phyloP scores from a whole-genome alignment of 768 basidiomycete species.

The Kwoniella mangroviensis region DNA sequence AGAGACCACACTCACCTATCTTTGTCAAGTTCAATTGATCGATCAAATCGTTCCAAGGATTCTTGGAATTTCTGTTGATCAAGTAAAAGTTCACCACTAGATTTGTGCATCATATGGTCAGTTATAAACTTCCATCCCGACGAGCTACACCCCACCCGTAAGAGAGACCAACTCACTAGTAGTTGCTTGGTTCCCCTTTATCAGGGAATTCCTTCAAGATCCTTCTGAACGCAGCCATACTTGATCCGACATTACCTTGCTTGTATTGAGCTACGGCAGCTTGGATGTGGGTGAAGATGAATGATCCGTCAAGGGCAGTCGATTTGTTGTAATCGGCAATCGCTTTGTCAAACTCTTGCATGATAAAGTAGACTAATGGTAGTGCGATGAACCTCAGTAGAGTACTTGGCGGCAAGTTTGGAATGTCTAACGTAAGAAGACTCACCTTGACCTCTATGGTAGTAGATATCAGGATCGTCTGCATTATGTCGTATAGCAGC shows the following conservation, averaged over 20 bases:
- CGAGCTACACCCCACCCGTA: background rate
- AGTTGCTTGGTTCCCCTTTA: constrained; percentile 87
- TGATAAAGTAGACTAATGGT: constrained; percentile 82
- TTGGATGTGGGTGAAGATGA: constrained; percentile 97
- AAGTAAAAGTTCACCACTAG: constrained; percentile 87
- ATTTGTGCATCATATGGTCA: background rate
- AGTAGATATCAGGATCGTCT: constrained; percentile 92
- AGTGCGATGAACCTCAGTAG: background rate
- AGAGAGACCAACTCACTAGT: constrained; percentile 67
- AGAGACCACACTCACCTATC: constrained; percentile 63
- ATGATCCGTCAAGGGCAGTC: constrained; percentile 78
- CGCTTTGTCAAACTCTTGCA: constrained; percentile 82
- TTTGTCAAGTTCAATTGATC: constrained; percentile 85
- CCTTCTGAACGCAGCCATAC: constrained; percentile 87
- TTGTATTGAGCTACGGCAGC: constrained; percentile 98
- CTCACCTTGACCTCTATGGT: constrained; percentile 94
- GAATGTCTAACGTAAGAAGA: background rate
- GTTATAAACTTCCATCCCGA: constrained; percentile 1
- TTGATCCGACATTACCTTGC: constrained; percentile 71
- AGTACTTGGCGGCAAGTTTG: background rate
- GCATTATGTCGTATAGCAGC: constrained; percentile 80
- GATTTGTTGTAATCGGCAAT: constrained; percentile 90
- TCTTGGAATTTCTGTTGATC: constrained; percentile 89
- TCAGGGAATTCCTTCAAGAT: constrained; percentile 84
- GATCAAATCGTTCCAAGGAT: constrained; percentile 84